phyloP scores from a whole-genome alignment of 306 rosid genomes.

The Rubus parviflorus region DNA sequence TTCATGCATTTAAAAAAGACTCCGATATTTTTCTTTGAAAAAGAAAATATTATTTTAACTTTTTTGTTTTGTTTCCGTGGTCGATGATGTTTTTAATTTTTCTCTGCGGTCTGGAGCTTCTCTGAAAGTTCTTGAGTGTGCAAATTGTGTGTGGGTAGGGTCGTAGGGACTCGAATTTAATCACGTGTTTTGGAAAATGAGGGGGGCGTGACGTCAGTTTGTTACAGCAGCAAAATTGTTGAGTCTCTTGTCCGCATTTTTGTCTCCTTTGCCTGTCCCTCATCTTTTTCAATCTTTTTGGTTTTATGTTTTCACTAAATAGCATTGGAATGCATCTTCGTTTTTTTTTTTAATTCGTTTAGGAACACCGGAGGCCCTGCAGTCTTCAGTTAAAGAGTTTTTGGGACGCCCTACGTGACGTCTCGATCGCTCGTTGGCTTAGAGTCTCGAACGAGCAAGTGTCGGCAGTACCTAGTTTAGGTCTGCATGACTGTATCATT shows the following conservation, averaged over 20 bases:
- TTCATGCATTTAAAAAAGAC: constrained; percentile 43
- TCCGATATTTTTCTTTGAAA: neutral
- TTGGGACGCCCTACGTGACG: too few relatives aligned
- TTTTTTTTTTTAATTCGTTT: too few relatives aligned
- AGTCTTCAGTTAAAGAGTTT: too few relatives aligned
- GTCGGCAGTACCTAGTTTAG: too few relatives aligned
- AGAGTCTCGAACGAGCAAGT: too few relatives aligned
- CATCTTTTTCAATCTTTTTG: too few relatives aligned
- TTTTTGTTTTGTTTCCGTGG: neutral
- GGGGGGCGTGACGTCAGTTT: constrained; percentile 35
- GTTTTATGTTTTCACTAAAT: too few relatives aligned
- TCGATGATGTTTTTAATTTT: neutral
- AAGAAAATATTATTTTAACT: neutral
- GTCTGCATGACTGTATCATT: too few relatives aligned
- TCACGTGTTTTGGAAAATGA: constrained; percentile 44
- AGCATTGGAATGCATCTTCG: too few relatives aligned
- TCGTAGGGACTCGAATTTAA: constrained; percentile 11
- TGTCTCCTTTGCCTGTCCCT: too few relatives aligned
- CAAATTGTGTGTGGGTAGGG: constrained; percentile 24
- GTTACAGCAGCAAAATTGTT: constrained; percentile 28
- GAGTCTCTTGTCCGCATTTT: neutral
- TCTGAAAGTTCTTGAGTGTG: constrained; percentile 50
- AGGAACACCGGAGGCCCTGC: too few relatives aligned
- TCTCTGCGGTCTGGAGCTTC: constrained; percentile 26
- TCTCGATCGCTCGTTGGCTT: too few relatives aligned